These are phyloP conservation scores for Annulohypoxylon moriforme DNA, from an alignment of 495 filamentous ascomycete species.

Conservation along the genomic window DNA sequence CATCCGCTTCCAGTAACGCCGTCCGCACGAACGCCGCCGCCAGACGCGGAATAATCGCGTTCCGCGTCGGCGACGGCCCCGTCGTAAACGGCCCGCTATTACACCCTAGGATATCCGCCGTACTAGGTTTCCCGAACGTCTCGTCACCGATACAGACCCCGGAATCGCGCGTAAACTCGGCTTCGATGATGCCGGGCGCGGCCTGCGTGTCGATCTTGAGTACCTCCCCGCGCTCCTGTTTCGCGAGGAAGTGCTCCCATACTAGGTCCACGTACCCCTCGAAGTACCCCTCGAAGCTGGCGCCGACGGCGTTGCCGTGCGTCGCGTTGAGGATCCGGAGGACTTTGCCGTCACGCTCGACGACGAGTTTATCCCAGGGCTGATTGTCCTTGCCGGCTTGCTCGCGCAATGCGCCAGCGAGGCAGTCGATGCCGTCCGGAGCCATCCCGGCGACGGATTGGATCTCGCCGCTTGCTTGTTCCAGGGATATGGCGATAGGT, in stretches of 20 bases:
- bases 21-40: constrained; percentile 77
- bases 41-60: constrained; percentile 70
- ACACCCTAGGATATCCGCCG: constrained; percentile 77
- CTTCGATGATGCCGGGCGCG: constrained; percentile 46
- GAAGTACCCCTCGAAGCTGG: constrained; percentile 72
- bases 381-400: constrained; percentile 67
- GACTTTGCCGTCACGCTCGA: constrained; percentile 60
- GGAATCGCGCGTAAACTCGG: constrained; percentile 29
- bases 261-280: constrained; percentile 71
- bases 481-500: constrained; percentile 73
- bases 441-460: constrained; percentile 72
- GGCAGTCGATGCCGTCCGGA: constrained; percentile 66
- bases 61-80: constrained; percentile 64
- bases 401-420: constrained; percentile 64
- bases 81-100: constrained; percentile 76
- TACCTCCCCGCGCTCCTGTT: constrained; percentile 16
- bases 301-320: constrained; percentile 67
- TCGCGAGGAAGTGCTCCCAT: constrained; percentile 65
- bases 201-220: constrained; percentile 58
- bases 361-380: constrained; percentile 76
- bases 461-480: constrained; percentile 59
- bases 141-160: constrained; percentile 57
- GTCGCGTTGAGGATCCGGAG: constrained; percentile 72
- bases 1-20: constrained; percentile 62
- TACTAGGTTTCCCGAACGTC: constrained; percentile 67